These are phyloP conservation scores for Porcisia deanei DNA, from an alignment of 208 protist species.

Conservation along the genomic window DNA sequence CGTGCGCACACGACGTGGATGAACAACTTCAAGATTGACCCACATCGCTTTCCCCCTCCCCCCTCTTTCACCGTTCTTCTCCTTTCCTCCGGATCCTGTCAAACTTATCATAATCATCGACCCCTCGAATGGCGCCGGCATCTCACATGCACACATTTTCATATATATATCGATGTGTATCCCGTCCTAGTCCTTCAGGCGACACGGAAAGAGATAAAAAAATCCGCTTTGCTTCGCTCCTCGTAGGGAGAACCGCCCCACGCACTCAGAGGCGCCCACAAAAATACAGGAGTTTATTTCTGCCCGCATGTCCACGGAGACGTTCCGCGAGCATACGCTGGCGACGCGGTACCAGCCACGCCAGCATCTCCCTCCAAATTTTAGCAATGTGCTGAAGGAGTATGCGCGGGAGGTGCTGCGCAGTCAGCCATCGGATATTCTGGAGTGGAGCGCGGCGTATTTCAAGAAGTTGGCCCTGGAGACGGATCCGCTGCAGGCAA, in stretches of 20 bases:
- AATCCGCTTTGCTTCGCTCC: not conserved
- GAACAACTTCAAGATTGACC: not conserved
- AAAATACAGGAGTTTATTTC: not conserved
- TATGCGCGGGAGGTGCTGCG: conserved; percentile 94
- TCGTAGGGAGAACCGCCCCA: not conserved
- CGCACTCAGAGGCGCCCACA: not conserved
- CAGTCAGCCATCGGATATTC: conserved; percentile 89
- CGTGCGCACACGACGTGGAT: not conserved
- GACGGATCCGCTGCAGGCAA: conserved; percentile 56
- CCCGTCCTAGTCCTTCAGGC: not conserved
- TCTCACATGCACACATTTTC: not conserved
- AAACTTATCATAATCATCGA: not conserved
- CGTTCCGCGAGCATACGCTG: conserved; percentile 85
- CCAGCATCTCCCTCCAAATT: conserved; percentile 85
- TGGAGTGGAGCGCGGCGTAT: conserved; percentile 92
- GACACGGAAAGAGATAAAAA: not conserved
- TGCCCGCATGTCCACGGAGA: conserved; percentile 31
- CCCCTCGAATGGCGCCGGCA: not conserved
- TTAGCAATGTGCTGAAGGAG: conserved; percentile 89
- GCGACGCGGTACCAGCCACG: conserved; percentile 89
- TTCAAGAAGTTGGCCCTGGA: conserved; percentile 88
- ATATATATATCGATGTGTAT: too few relatives aligned
- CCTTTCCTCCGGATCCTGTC: not conserved
- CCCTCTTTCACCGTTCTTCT: too few relatives aligned
- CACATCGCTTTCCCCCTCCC: not conserved